A percentile compares a stretch with the other conserved stretches of the same genome.
Conservation (phyloP, 345 rosid species). For the Brassica juncea region DNA sequence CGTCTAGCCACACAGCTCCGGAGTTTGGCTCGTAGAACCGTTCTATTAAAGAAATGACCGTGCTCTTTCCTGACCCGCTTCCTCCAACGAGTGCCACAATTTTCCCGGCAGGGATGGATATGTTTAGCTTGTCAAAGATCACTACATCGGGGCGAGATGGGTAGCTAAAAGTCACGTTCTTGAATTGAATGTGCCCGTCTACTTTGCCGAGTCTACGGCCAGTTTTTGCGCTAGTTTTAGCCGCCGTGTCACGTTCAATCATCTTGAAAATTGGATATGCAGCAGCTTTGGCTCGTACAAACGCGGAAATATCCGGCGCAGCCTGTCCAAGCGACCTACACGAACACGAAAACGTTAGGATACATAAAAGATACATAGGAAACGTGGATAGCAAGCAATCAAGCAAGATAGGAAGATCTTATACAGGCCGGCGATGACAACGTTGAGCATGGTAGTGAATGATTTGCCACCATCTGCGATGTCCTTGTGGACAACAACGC, state of each 20-base stretch:
- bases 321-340: slow-evolving; percentile 90
- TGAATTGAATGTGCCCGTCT: slow-evolving; percentile 76
- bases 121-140: slow-evolving; percentile 61
- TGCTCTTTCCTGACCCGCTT: slow-evolving; percentile 98
- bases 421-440: slow-evolving; percentile 93
- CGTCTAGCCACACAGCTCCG: slow-evolving; percentile 68
- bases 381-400: slow-evolving; percentile 10
- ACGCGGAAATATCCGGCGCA: slow-evolving; percentile 85
- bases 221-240: slow-evolving; percentile 56
- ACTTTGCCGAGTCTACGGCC: slow-evolving; percentile 58
- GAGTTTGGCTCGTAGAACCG: slow-evolving; percentile 84
- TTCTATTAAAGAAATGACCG: slow-evolving; percentile 85
- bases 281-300: slow-evolving; percentile 77
- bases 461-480: slow-evolving; percentile 89
- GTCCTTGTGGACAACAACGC: slow-evolving; percentile 76
- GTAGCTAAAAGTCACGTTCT: slow-evolving; percentile 69
- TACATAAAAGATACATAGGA: background rate
- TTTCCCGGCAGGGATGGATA: slow-evolving; percentile 76
- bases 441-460: slow-evolving; percentile 98
- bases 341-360: background rate
- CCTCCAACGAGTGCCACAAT: slow-evolving; percentile 93
- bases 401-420: background rate
- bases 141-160: slow-evolving; percentile 82
- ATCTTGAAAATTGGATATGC: slow-evolving; percentile 91
- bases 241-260: slow-evolving; percentile 77